A percentile compares a stretch with the other conserved stretches of the same genome.
phyloP scores from a whole-genome alignment of 164 flowering plant genomes.

The Stephania yunnanensis region DNA sequence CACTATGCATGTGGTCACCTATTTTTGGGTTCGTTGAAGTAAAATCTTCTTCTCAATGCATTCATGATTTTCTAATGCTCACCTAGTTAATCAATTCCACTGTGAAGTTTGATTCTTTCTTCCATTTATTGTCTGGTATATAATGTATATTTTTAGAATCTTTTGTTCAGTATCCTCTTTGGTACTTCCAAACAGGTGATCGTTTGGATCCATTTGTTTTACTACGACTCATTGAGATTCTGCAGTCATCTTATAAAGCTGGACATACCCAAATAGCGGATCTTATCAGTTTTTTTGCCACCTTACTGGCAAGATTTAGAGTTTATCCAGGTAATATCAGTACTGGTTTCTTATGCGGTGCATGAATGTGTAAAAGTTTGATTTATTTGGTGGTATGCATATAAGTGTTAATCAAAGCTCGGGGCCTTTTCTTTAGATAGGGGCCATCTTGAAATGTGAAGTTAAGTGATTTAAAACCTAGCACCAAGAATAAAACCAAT shows the following conservation, averaged over 20 bases:
- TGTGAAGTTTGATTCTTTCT: too few species aligned
- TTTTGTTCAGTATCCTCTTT: conserved; percentile 9
- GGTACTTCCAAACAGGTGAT: conserved; percentile 37
- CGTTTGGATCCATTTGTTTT: conserved; percentile 51
- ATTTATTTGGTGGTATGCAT: too few species aligned
- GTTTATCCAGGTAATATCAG: conserved; percentile 44
- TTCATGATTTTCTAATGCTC: neutral
- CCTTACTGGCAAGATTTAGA: conserved; percentile 50
- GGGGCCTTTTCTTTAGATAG: too few species aligned
- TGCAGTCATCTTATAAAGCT: conserved; percentile 61
- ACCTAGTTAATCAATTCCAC: neutral
- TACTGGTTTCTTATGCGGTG: too few species aligned
- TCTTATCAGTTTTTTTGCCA: conserved; percentile 61
- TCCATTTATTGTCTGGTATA: neutral
- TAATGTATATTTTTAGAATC: neutral
- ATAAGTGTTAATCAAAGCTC: too few species aligned
- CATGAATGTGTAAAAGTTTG: too few species aligned
- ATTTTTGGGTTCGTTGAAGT: neutral
- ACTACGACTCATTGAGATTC: conserved; percentile 60
- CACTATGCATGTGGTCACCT: too few species aligned
- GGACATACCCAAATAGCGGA: conserved; percentile 62
- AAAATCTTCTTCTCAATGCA: neutral
- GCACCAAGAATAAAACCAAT: too few species aligned
- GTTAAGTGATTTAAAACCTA: too few species aligned
- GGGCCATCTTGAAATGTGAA: too few species aligned